Evolutionary conservation across 1,139 yeast genomes (phyloP).

Genomic region (Debaryomyces robertsiae): DNA sequence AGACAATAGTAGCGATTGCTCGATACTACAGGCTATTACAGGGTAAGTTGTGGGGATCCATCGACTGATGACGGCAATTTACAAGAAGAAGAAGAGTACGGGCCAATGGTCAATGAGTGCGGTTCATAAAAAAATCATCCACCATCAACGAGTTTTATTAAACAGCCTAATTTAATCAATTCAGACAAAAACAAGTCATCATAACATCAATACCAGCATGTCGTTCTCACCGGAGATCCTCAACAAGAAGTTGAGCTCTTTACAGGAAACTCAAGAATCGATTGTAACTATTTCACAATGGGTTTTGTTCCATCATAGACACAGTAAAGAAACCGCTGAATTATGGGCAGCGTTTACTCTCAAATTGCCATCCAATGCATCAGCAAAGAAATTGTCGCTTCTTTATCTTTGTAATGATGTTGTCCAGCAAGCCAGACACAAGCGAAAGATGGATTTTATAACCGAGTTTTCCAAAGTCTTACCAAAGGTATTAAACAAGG

Average conservation of each 20-base stretch:
- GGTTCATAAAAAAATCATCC: background rate
- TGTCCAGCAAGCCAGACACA: constrained; percentile 76
- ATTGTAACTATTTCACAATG: constrained; percentile 84
- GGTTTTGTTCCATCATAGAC: constrained; percentile 77
- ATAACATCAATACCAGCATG: constrained; percentile 36
- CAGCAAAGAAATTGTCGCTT: constrained; percentile 55
- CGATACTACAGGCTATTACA: too few species aligned
- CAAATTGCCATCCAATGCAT: constrained; percentile 29
- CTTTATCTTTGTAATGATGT: constrained; percentile 82
- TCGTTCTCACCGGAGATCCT: constrained; percentile 63
- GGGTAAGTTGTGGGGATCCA: too few species aligned
- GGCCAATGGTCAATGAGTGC: background rate
- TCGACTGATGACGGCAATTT: too few species aligned
- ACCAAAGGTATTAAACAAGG: constrained; percentile 36
- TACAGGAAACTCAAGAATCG: constrained; percentile 81
- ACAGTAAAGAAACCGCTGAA: constrained; percentile 59
- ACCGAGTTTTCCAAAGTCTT: constrained; percentile 56
- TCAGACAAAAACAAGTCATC: background rate
- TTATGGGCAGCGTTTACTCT: constrained; percentile 59
- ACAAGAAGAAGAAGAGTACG: too few species aligned
- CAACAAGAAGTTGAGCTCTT: constrained; percentile 54
- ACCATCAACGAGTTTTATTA: background rate
- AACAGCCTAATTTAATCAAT: background rate
- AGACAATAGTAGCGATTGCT: too few species aligned
- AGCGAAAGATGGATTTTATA: constrained; percentile 60